Percentiles rank a stretch among this genome's conserved stretches.
Evolutionary conservation across 1,284 basidiomycete genomes (phyloP).

Genomic region (Macrocybe sp.): DNA sequence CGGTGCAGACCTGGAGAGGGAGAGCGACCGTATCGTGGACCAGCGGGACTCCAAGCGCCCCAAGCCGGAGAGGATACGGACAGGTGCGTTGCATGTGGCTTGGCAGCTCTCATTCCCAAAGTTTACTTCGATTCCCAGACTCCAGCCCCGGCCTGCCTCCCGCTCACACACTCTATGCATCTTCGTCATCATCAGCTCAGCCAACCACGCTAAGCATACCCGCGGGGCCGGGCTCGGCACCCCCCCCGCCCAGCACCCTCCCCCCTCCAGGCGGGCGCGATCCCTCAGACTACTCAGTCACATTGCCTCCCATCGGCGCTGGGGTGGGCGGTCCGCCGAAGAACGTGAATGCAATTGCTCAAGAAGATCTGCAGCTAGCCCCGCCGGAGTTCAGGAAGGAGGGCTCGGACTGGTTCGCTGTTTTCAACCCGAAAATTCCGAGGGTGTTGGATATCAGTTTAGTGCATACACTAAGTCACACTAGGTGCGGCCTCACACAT

Average conservation of each 20-base stretch:
- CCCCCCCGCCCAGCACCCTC: background rate
- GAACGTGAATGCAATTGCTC: no score
- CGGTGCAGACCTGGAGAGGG: background rate
- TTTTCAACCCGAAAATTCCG: constrained; percentile 1
- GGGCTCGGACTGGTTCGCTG: background rate
- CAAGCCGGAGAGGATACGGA: constrained; percentile 17
- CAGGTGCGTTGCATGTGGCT: constrained; percentile 15
- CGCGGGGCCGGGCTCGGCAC: no score
- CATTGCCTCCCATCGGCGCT: constrained; percentile 4
- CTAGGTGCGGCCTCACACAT: background rate
- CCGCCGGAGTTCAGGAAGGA: constrained; percentile 1
- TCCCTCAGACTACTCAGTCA: constrained; percentile 1
- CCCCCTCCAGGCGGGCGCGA: constrained; percentile 1
- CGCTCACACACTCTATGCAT: constrained; percentile 15
- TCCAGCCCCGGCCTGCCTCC: constrained; percentile 24
- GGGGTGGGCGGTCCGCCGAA: background rate
- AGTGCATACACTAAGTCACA: background rate
- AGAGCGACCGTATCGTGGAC: constrained; percentile 1
- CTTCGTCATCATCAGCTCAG: constrained; percentile 1
- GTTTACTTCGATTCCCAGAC: constrained; percentile 13
- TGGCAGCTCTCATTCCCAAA: background rate
- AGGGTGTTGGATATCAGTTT: constrained; percentile 1
- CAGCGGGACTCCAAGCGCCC: constrained; percentile 10
- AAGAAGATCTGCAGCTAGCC: background rate
- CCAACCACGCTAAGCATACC: no score